phyloP scores from a whole-genome alignment of 2,329 filamentous ascomycete genomes.

The Cytospora leucostoma region DNA sequence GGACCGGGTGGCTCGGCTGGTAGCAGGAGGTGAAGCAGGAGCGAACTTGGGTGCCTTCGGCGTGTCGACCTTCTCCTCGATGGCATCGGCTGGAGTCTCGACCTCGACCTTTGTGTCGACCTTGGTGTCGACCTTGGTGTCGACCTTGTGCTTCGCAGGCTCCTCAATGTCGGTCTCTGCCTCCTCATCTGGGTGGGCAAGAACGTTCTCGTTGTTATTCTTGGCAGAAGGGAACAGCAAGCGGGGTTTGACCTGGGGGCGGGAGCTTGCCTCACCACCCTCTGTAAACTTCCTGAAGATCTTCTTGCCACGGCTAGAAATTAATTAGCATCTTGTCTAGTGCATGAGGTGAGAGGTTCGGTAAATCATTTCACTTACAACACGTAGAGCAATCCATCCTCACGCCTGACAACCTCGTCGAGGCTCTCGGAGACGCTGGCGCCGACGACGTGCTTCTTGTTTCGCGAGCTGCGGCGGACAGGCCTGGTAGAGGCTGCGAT shows the following conservation, averaged over 20 bases:
- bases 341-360: not conserved
- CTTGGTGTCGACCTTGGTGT: constrained; percentile 29
- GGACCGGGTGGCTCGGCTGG: constrained; percentile 60
- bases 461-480: constrained; percentile 57
- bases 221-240: constrained; percentile 64
- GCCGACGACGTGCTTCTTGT: constrained; percentile 51
- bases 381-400: constrained; percentile 73
- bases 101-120: constrained; percentile 31
- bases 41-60: constrained; percentile 58
- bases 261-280: constrained; percentile 38
- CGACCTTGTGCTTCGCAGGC: constrained; percentile 39
- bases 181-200: constrained; percentile 54
- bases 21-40: constrained; percentile 64
- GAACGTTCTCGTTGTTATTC: constrained; percentile 43
- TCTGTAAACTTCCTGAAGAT: constrained; percentile 69
- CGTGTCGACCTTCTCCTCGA: constrained; percentile 45
- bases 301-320: constrained; percentile 72
- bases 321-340: constrained; percentile 14
- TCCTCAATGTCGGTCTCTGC: constrained; percentile 61
- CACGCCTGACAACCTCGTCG: constrained; percentile 63
- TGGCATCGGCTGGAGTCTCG: constrained; percentile 43
- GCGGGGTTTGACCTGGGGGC: constrained; percentile 60
- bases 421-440: constrained; percentile 57
- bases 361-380: constrained; percentile 62
- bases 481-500: constrained; percentile 42